These are phyloP conservation scores for Cladophialophora carrionii DNA, from an alignment of 2,329 filamentous ascomycete genomes.

Conservation along the genomic window DNA sequence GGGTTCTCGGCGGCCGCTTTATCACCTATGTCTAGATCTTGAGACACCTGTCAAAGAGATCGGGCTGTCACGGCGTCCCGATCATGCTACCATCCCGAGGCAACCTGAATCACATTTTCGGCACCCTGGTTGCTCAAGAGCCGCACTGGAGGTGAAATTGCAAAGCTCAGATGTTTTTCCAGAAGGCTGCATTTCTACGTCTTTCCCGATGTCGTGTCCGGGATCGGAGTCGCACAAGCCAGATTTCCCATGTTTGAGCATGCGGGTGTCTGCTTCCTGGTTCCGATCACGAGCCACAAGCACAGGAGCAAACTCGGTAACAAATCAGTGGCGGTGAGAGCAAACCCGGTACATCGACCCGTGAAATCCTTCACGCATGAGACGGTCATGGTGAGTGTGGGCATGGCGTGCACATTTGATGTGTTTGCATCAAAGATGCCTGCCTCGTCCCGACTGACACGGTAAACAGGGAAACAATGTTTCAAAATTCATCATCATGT, in stretches of 20 bases:
- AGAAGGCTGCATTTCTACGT: neutral
- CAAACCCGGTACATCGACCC: conserved; percentile 4
- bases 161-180: neutral
- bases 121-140: conserved; percentile 2
- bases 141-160: neutral
- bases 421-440: neutral
- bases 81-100: neutral
- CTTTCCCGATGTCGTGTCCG: neutral
- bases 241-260: neutral
- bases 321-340: conserved; percentile 14
- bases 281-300: conserved; percentile 10
- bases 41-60: neutral
- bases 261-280: conserved; percentile 15
- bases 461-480: conserved; percentile 8
- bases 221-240: conserved; percentile 4
- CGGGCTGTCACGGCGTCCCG: neutral
- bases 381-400: neutral
- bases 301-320: conserved; percentile 21
- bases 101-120: neutral
- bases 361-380: neutral
- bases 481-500: conserved; percentile 28
- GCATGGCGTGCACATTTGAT: neutral
- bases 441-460: neutral
- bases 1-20: neutral
- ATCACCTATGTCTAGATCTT: neutral